Conservation (phyloP, 148 eudicot genomes). For the Rhododendron molle region DNA sequence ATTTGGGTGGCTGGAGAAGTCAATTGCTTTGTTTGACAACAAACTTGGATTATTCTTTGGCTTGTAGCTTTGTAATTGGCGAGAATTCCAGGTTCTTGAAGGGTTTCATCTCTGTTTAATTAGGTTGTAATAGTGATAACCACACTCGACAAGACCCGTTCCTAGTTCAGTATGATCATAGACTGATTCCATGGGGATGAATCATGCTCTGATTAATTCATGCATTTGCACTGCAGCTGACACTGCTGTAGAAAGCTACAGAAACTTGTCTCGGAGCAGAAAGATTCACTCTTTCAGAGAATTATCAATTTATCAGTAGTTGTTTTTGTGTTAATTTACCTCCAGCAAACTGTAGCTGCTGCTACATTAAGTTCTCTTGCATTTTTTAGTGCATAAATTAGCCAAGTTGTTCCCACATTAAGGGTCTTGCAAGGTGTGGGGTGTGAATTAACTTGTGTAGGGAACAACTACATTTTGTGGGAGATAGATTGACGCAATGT, state of each 20-base stretch:
- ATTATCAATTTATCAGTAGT: background rate
- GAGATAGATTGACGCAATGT: background rate
- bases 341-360: background rate
- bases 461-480: background rate
- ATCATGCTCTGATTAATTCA: background rate
- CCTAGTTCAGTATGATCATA: background rate
- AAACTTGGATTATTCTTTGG: background rate
- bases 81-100: background rate
- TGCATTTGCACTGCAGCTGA: background rate
- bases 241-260: background rate
- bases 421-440: background rate
- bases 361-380: background rate
- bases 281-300: background rate
- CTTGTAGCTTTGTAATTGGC: background rate
- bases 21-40: background rate
- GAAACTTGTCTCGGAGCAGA: background rate
- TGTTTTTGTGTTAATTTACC: background rate
- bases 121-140: background rate
- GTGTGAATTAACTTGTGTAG: background rate
- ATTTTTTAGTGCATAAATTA: background rate
- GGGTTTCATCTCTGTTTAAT: background rate
- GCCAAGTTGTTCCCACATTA: background rate
- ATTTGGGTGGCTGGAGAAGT: background rate
- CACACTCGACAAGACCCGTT: background rate
- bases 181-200: constrained; percentile 1